These are phyloP conservation scores for Sedum album DNA, from an alignment of 164 flowering plant genomes.

Conservation along the genomic window DNA sequence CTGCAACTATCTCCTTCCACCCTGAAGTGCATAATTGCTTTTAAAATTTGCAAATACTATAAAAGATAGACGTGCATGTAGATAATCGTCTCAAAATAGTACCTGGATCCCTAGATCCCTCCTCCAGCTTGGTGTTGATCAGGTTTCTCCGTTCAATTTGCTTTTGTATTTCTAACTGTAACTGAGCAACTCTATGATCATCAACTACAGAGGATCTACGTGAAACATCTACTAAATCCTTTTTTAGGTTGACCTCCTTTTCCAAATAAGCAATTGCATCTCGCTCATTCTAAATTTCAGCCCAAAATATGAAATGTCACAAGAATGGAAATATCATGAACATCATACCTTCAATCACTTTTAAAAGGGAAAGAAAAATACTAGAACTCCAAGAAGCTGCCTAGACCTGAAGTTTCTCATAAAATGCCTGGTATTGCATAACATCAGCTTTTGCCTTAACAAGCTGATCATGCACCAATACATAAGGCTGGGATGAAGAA, in stretches of 20 bases:
- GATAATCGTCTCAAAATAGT: background rate
- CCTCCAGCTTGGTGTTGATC: constrained; percentile 55
- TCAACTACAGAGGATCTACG: constrained; percentile 46
- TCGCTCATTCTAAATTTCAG: constrained; percentile 57
- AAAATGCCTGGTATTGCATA: constrained; percentile 37
- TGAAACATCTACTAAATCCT: constrained; percentile 64
- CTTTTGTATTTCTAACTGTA: constrained; percentile 45
- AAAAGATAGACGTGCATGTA: background rate
- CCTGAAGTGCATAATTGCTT: constrained; percentile 37
- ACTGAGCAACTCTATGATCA: constrained; percentile 46
- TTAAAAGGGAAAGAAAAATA: constrained; percentile 6
- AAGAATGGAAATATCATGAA: background rate
- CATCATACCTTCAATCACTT: background rate
- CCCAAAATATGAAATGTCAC: constrained; percentile 12
- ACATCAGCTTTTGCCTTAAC: constrained; percentile 72
- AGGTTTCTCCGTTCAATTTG: constrained; percentile 40
- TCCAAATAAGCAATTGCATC: constrained; percentile 72
- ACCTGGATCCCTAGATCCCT: constrained; percentile 81
- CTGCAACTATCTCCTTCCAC: constrained; percentile 73
- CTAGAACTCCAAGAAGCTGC: constrained; percentile 30
- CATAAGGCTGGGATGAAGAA: constrained; percentile 48
- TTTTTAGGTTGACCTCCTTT: constrained; percentile 52
- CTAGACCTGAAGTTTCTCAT: constrained; percentile 91
- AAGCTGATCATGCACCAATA: constrained; percentile 52
- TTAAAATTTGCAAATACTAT: constrained; percentile 6